Base-by-base conservation (phyloP, 768 basidiomycete species). In the Cystobasidium onofrii region DNA sequence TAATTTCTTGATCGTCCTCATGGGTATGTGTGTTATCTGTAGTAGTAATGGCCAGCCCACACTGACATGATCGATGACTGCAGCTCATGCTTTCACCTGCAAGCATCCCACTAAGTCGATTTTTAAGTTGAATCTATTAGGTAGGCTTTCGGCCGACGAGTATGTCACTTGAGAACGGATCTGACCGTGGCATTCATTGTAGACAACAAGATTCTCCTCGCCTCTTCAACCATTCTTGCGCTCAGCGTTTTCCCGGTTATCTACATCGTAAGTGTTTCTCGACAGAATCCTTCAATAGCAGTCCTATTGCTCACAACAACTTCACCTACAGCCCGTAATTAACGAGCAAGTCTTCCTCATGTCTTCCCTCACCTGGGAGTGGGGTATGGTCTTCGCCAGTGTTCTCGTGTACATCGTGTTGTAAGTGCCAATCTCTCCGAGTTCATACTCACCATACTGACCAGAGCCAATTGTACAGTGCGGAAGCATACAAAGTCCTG, bases 261-360 rank as follows among this genome's bases (percentile, higher is more conserved):
- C 25, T 82, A 82, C 77, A 83, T 83, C 41, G 63, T 64, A 50
- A 67, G 64, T n/a, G n/a, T n/a, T n/a, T n/a, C n/a, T n/a, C n/a
- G n/a, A n/a, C n/a, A n/a, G n/a, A n/a, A n/a, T n/a, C n/a, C n/a
- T n/a, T n/a, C n/a, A n/a, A n/a, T n/a, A n/a, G n/a, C n/a, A n/a
- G n/a, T n/a, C n/a, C n/a, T 66, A n/a, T 12, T 9, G 46, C 46
- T 50, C 15, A 50, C 18, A n/a, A 20, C 3, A 7, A 3, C n/a
- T 15, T 9, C 4, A 12, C 27, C 3, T 13, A 12, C 52, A 72
- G 69, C 80, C 79, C 18, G 73, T 74, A 0, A 80, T 80, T 75
- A 81, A 80, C 76, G 73, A 79, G 57, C 75, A 78, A 20, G 81
- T 80, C 43, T 83, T 83, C 79, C 78, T 80, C n/a, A 57, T 81